Evolutionary conservation across 2,329 filamentous ascomycete species (phyloP).

Genomic region (Rutstroemia sp.): DNA sequence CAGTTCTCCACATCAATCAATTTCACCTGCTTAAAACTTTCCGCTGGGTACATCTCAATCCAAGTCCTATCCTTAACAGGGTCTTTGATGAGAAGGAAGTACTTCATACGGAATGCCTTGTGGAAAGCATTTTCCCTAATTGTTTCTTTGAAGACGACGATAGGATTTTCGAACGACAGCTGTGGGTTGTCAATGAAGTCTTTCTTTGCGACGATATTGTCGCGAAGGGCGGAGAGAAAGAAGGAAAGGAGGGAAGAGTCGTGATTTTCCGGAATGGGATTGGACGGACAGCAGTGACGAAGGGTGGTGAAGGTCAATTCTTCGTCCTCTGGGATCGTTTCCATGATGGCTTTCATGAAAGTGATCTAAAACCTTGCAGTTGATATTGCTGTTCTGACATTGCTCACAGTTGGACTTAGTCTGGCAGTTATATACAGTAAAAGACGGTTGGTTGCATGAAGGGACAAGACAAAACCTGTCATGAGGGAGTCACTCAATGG

Average conservation of each 20-base stretch:
- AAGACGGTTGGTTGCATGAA: too few species aligned
- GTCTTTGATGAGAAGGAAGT: background rate
- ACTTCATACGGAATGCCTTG: background rate
- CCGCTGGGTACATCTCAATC: background rate
- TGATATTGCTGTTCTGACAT: too few species aligned
- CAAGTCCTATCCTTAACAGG: background rate
- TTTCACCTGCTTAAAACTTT: background rate
- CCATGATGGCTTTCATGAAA: too few species aligned
- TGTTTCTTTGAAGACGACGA: background rate
- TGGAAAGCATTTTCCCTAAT: background rate
- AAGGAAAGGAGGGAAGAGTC: background rate
- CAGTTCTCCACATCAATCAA: background rate
- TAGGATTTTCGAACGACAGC: background rate
- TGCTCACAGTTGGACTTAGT: too few species aligned
- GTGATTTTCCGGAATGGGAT: background rate
- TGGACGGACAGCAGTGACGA: background rate
- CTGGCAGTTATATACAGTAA: too few species aligned
- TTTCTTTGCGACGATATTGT: too few species aligned
- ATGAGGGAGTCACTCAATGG: too few species aligned
- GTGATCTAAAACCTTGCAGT: too few species aligned
- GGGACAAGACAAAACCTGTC: too few species aligned
- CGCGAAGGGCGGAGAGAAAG: background rate
- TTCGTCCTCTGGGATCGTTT: too few species aligned
- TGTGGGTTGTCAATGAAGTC: too few species aligned
- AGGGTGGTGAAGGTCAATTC: background rate